A percentile compares a stretch with the other conserved stretches of the same genome.
Evolutionary conservation across 75 land plant genomes (phyloP).

Genomic region (Selaginella tamariscina): DNA sequence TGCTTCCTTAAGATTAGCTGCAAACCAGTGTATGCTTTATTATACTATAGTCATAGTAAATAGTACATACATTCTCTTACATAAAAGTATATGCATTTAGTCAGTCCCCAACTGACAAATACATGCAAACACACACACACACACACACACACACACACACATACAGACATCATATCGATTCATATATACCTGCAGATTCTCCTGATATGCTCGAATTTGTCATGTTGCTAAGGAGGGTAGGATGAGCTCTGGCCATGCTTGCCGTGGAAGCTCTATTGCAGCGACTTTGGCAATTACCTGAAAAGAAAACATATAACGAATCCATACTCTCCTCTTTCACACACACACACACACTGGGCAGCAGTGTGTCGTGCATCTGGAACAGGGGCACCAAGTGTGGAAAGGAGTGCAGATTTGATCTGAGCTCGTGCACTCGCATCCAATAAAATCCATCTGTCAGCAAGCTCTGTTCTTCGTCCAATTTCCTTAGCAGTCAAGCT

Average conservation of each 20-base stretch:
- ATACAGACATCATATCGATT: too few species aligned
- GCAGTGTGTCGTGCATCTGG: constrained; percentile 57
- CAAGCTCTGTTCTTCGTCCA: background rate
- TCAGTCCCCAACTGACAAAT: too few species aligned
- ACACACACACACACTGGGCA: too few species aligned
- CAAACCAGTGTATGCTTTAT: too few species aligned
- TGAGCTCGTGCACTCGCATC: constrained; percentile 33
- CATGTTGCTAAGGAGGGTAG: background rate
- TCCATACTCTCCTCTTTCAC: too few species aligned
- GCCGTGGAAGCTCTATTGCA: background rate
- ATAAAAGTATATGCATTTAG: too few species aligned
- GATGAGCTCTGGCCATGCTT: background rate
- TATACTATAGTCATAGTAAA: too few species aligned
- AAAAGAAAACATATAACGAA: too few species aligned
- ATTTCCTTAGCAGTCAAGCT: background rate
- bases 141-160: too few species aligned
- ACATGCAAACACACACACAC: too few species aligned
- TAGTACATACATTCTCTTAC: too few species aligned
- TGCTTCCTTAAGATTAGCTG: constrained; percentile 41
- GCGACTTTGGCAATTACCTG: background rate
- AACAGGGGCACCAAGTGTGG: constrained; percentile 38
- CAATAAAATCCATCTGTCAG: background rate
- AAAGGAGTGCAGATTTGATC: constrained; percentile 38
- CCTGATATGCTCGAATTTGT: background rate
- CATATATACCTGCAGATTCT: too few species aligned